Evolutionary conservation across 2,329 filamentous ascomycete species (phyloP).

Genomic region (Fusarium sp.): DNA sequence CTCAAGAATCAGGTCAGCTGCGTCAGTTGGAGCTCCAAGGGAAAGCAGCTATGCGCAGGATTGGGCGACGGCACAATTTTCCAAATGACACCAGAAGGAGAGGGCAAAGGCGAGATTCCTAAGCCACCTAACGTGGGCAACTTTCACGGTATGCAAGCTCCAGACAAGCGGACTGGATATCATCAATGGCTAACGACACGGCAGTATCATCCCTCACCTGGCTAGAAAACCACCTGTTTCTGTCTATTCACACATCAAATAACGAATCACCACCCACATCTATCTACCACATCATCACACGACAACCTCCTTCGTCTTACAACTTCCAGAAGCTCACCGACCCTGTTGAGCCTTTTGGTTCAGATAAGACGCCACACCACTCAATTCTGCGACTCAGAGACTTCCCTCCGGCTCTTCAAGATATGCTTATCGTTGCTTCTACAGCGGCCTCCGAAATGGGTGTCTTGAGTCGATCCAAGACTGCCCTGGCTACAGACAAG

Average conservation of each 20-base stretch:
- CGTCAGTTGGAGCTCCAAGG: conserved; percentile 89
- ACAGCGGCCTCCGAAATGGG: conserved; percentile 84
- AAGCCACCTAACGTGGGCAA: conserved; percentile 74
- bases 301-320: conserved; percentile 69
- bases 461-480: conserved; percentile 78
- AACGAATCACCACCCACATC: conserved; percentile 70
- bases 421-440: conserved; percentile 84
- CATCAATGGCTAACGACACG: conserved; percentile 14
- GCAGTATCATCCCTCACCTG: conserved; percentile 83
- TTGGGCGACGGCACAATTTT: conserved; percentile 80
- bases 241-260: conserved; percentile 79
- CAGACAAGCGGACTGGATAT: background rate
- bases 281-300: conserved; percentile 81
- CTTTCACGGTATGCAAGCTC: conserved; percentile 71
- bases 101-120: conserved; percentile 80
- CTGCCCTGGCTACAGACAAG: conserved; percentile 70
- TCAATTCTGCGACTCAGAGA: conserved; percentile 80
- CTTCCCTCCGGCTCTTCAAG: conserved; percentile 82
- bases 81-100: conserved; percentile 86
- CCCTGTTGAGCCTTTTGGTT: conserved; percentile 77
- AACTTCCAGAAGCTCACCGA: conserved; percentile 79
- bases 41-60: conserved; percentile 92
- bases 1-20: conserved; percentile 83
- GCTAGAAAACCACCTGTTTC: conserved; percentile 88
- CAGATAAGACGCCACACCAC: conserved; percentile 77